phyloP scores from a whole-genome alignment of 1,139 yeast genomes.

The Candida sojae region DNA sequence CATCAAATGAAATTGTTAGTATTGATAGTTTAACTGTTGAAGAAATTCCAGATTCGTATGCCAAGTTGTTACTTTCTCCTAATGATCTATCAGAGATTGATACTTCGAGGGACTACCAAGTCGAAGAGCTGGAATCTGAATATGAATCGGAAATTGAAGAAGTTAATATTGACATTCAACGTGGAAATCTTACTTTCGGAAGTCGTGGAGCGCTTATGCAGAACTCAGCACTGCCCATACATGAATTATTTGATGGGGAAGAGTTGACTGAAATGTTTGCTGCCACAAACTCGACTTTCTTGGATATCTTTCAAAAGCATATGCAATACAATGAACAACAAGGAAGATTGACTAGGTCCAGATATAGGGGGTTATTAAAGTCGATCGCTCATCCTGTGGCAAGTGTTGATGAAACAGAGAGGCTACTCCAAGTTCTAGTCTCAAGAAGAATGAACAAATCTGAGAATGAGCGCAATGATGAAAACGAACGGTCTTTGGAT shows the following conservation, averaged over 20 bases:
- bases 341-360: slow-evolving; percentile 45
- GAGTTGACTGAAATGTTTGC: slow-evolving; percentile 31
- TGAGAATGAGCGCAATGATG: slow-evolving; percentile 12
- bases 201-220: not conserved
- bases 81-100: slow-evolving; percentile 47
- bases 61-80: slow-evolving; percentile 27
- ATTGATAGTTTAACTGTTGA: slow-evolving; percentile 27
- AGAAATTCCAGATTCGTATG: slow-evolving; percentile 14
- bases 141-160: slow-evolving; percentile 20
- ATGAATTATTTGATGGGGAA: slow-evolving; percentile 32
- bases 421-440: slow-evolving; percentile 19
- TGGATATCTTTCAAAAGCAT: slow-evolving; percentile 38
- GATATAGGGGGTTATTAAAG: slow-evolving; percentile 21
- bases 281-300: slow-evolving; percentile 16
- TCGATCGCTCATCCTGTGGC: not conserved
- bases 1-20: slow-evolving; percentile 13
- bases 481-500: slow-evolving; percentile 27
- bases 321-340: slow-evolving; percentile 19
- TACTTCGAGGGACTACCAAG: slow-evolving; percentile 42
- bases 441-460: slow-evolving; percentile 15
- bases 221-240: slow-evolving; percentile 13
- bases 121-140: slow-evolving; percentile 15
- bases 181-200: not conserved
- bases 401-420: slow-evolving; percentile 17
- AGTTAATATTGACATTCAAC: not conserved